Evolutionary conservation across 1,284 basidiomycete genomes (phyloP), one percentile per base, ranked within the genome.

Genomic region (Cryptococcus sp.): DNA sequence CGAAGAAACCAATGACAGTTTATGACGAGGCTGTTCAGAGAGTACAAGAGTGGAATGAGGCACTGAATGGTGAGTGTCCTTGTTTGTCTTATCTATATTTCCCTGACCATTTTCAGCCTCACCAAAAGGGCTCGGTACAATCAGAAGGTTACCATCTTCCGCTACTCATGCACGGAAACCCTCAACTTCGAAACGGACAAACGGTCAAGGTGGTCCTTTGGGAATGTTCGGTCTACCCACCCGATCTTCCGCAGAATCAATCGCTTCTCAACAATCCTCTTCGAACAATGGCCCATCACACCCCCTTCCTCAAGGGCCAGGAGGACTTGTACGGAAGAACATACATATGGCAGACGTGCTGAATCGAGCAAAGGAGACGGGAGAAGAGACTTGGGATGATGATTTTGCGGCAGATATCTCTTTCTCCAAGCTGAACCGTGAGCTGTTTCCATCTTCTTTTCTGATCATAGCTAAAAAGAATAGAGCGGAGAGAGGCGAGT

Each of bases 41-140:
- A 66, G 95, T 98, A 23, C 93, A 96, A 76, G 90, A 97, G 74
- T 98, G 94, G 94, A 98, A 98, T 67, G 90, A 97, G 72, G 93
- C 93, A 0, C 78, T 98, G 54, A 93, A 87, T 79, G 93, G 88
- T 91, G 72, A 64, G 83, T 76, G 10, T 8, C 33, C 5, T 34
- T 14, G 10, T n/a, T 10, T 41, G 10, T 41, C 38, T 41, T 41
- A 41, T 41, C n/a, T 41, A n/a, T n/a, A n/a, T 10, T 10, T 41
- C n/a, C 10, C 38, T 41, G 38, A 41, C n/a, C 38, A 10, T 10
- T 13, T 8, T 33, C 38, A 64, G 64, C 63, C 10, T 60, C 60
- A 15, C 63, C 62, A 1, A 66, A 63, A 51, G 56, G 54, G 11
- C 56, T 66, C 15, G 66, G 65, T 31, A 72, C 69, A 2, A 61